Conservation (phyloP, 495 filamentous ascomycete species). For the Neurospora terricola region DNA sequence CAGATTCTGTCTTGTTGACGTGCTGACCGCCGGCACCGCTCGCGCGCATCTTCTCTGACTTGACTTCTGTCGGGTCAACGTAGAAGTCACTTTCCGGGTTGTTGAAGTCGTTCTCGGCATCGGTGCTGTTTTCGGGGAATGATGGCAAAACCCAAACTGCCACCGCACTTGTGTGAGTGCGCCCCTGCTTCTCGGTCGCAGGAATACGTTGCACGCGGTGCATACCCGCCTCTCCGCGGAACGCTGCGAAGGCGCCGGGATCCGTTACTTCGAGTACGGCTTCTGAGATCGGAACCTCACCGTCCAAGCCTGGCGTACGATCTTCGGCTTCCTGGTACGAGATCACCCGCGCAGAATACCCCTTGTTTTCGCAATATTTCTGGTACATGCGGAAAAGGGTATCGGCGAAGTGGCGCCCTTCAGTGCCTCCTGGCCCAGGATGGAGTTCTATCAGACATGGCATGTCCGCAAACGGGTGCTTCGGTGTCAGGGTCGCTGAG, state of each 20-base stretch:
- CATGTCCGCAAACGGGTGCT: conserved; percentile 87
- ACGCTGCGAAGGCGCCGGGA: conserved; percentile 63
- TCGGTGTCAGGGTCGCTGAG: conserved; percentile 67
- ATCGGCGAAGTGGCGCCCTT: conserved; percentile 81
- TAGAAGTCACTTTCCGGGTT: conserved; percentile 87
- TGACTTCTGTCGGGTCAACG: conserved; percentile 76
- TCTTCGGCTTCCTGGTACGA: conserved; percentile 40
- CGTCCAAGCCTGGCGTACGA: conserved; percentile 43
- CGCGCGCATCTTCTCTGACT: conserved; percentile 82
- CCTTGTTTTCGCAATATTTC: conserved; percentile 55
- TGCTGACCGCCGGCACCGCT: conserved; percentile 91
- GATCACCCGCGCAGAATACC: conserved; percentile 36
- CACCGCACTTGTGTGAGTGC: conserved; percentile 87
- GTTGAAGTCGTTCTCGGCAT: conserved; percentile 49
- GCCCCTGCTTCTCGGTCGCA: conserved; percentile 76
- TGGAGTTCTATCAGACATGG: conserved; percentile 86
- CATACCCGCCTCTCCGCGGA: conserved; percentile 84
- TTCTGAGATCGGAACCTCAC: conserved; percentile 60
- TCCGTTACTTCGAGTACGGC: conserved; percentile 78
- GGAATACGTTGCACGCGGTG: conserved; percentile 92
- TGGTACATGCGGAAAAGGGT: conserved; percentile 87
- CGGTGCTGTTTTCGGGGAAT: conserved; percentile 50
- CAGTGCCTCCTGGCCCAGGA: conserved; percentile 86
- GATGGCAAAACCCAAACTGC: conserved; percentile 84
- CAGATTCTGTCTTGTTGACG: conserved; percentile 96